Evolutionary conservation across 2,329 filamentous ascomycete genomes (phyloP).

Genomic region (Boeremia exigua): DNA sequence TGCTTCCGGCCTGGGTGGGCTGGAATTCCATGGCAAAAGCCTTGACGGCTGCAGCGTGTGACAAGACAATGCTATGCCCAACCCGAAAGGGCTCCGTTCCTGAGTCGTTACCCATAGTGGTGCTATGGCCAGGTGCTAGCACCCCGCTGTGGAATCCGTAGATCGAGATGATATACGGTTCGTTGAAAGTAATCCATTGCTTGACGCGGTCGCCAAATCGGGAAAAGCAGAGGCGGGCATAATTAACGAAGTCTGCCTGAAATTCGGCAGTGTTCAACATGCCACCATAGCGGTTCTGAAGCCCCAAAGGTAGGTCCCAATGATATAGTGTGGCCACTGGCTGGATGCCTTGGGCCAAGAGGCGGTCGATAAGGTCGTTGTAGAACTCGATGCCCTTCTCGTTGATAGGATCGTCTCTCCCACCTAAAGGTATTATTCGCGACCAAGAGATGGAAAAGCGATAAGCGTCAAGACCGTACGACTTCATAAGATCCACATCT

Average conservation of each 20-base stretch:
- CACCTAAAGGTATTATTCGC: conserved; percentile 27
- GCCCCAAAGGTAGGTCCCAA: conserved; percentile 26
- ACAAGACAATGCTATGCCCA: conserved; percentile 50
- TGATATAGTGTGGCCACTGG: conserved; percentile 30
- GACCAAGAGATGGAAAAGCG: conserved; percentile 28
- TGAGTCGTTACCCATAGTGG: conserved; percentile 15
- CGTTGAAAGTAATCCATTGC: conserved; percentile 52
- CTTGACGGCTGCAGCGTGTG: conserved; percentile 47
- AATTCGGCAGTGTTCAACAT: conserved; percentile 30
- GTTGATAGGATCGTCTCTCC: conserved; percentile 24
- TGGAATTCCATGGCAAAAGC: conserved; percentile 52
- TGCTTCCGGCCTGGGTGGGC: conserved; percentile 44
- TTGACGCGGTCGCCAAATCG: conserved; percentile 50
- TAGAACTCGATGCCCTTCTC: conserved; percentile 24
- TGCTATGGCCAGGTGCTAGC: conserved; percentile 33
- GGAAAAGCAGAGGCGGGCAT: conserved; percentile 48
- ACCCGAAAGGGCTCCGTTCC: conserved; percentile 40
- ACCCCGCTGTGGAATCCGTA: conserved; percentile 44
- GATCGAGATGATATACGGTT: conserved; percentile 39
- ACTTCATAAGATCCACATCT: conserved; percentile 29
- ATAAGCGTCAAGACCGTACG: conserved; percentile 25
- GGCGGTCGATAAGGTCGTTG: conserved; percentile 24
- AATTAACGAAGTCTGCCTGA: conserved; percentile 42
- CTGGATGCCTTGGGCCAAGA: conserved; percentile 20
- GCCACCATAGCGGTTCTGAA: conserved; percentile 26